Base-by-base conservation (phyloP, 352 stramenopile genomes). In the Globisporangium cystogenes region DNA sequence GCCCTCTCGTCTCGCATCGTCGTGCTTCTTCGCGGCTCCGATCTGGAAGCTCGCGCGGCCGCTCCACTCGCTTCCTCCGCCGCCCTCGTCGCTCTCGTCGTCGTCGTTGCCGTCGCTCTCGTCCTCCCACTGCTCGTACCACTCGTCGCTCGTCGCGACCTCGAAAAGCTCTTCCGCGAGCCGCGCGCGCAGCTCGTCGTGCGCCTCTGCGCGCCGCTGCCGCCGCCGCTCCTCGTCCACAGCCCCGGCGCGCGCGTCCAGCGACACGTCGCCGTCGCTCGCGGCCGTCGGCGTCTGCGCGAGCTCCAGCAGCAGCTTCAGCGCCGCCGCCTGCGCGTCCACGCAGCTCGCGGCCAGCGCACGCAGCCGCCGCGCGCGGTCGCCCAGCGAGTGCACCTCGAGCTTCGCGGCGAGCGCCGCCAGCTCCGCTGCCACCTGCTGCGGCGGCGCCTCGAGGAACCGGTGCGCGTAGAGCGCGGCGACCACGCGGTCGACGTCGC, bases 61-160 rank as follows among this genome's bases (percentile, higher is more conserved):
- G 14, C 37, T 42, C 37, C 37, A 42, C 37, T 42, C 37, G 4
- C 37, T 42, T 4, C 40, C 26, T 7, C 45, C 27, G 11, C 4
- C 7, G 29, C 42, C 31, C 3, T 54, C 45, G 12, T 54, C 35
- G 29, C 57, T 58, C 15, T 55, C 51, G 24, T 57, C 48, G 4
- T 41, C 37, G 4, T 41, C 21, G 8, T 61, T 42, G 10, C 54
- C 68, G 4, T 86, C 77, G n/a, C 69, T 73, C 24, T 67, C 74
- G 7, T 68, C 58, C 16, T 6, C 16, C 75, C 76, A 80, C 8
- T 74, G 67, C 33, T 86, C 66, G 47, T 70, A 86, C 78, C 78
- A 89, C 42, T 86, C 74, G 57, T 87, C 79, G 39, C 76, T 72
- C 24, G 70, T 79, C 16, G 74, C 73, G 42, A 87, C 81, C 65